Percentiles rank a stretch among this genome's conserved stretches.
These are phyloP conservation scores for Cutaneotrichosporon cutaneum DNA, from an alignment of 1,284 basidiomycete species.

Conservation along the genomic window DNA sequence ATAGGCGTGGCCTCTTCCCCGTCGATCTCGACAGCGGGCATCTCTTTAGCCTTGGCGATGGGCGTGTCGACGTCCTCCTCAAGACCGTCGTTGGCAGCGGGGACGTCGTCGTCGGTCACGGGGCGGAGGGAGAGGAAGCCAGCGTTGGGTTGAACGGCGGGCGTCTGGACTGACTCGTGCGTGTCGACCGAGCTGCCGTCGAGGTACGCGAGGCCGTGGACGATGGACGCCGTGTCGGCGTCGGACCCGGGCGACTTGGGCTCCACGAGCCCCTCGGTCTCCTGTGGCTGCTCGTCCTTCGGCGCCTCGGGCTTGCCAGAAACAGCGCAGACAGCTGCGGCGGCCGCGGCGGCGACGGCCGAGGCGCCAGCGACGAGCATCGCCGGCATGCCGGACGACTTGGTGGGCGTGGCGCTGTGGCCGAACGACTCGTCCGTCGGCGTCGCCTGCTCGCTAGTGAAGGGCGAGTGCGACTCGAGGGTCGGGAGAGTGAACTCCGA, in stretches of 20 bases:
- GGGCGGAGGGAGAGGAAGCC: not conserved
- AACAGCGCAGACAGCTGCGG: not conserved
- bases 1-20: not conserved
- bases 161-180: not conserved
- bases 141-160: not conserved
- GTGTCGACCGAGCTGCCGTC: not conserved
- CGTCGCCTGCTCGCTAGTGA: not conserved
- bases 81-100: not conserved
- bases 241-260: not conserved
- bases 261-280: not conserved
- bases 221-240: not conserved
- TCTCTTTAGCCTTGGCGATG: not conserved
- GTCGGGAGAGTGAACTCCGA: conserved; percentile 8
- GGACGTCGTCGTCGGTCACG: not conserved
- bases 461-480: not conserved
- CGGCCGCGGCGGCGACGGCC: not conserved
- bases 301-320: not conserved
- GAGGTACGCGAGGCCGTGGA: not conserved
- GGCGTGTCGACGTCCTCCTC: not conserved
- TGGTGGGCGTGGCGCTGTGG: not conserved
- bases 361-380: not conserved
- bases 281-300: not conserved
- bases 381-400: not conserved
- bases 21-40: not conserved
- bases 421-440: conserved; percentile 3